A percentile compares a stretch with the other conserved stretches of the same genome.
phyloP scores from a whole-genome alignment of 768 basidiomycete genomes.

The Trametes punicea region DNA sequence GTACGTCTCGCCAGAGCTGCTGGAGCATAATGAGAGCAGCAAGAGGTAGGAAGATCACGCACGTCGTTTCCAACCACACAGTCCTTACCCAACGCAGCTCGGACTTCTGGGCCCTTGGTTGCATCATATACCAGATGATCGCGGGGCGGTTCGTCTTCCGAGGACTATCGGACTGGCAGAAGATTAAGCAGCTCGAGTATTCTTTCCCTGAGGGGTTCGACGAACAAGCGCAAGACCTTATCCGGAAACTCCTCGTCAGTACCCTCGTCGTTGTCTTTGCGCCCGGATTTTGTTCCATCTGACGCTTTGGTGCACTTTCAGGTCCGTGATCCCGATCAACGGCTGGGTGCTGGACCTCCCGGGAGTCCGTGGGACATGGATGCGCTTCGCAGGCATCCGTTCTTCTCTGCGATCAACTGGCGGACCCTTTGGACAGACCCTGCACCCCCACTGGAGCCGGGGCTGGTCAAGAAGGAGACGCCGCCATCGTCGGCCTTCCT shows the following conservation, averaged over 20 bases:
- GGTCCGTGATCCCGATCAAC: slow-evolving; percentile 56
- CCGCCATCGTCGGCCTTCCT: slow-evolving; percentile 19
- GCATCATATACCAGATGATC: slow-evolving; percentile 91
- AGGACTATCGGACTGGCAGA: slow-evolving; percentile 89
- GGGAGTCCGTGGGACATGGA: slow-evolving; percentile 37
- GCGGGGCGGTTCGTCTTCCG: slow-evolving; percentile 90
- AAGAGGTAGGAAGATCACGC: slow-evolving; percentile 51
- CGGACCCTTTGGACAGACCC: slow-evolving; percentile 60
- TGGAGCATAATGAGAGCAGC: slow-evolving; percentile 69
- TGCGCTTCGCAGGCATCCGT: slow-evolving; percentile 57
- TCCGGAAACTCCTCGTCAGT: slow-evolving; percentile 72
- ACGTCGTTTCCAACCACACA: not conserved
- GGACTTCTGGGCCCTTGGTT: slow-evolving; percentile 94
- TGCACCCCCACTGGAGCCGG: slow-evolving; percentile 55
- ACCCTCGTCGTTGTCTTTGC: not conserved
- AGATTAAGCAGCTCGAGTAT: slow-evolving; percentile 87
- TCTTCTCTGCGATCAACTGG: slow-evolving; percentile 61
- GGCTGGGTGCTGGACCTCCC: slow-evolving; percentile 54
- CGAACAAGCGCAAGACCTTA: slow-evolving; percentile 72
- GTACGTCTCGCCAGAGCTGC: slow-evolving; percentile 84
- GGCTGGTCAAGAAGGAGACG: slow-evolving; percentile 49
- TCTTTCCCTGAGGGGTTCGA: slow-evolving; percentile 86
- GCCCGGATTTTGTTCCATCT: slow-evolving; percentile 26
- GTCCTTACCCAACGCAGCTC: slow-evolving; percentile 47
- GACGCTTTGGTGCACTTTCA: slow-evolving; percentile 23